A percentile compares a stretch with the other conserved stretches of the same genome.
Conservation (phyloP, 352 stramenopile genomes). For the Saprolegnia diclina region DNA sequence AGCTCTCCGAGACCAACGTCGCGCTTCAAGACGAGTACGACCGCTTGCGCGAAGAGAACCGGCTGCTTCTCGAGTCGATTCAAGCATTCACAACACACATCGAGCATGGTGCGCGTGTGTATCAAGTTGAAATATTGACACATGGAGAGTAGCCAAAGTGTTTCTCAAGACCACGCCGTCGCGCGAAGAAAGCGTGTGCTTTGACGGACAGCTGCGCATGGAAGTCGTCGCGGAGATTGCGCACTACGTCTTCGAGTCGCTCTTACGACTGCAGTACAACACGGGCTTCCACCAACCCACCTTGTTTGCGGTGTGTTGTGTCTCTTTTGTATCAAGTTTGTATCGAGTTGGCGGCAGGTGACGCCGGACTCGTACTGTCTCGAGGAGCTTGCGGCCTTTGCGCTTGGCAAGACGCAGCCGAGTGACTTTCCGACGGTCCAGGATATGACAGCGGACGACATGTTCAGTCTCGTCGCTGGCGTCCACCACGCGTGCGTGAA, state of each 20-base stretch:
- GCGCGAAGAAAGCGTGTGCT: conserved; percentile 49
- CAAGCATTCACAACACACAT: conserved; percentile 51
- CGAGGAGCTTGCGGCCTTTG: conserved; percentile 29
- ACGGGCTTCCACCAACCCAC: conserved; percentile 52
- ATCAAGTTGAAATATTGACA: conserved; percentile 41
- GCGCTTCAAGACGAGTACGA: conserved; percentile 32
- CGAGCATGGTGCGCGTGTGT: conserved; percentile 48
- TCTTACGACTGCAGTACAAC: conserved; percentile 54
- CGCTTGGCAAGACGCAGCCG: conserved; percentile 21
- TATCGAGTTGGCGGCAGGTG: conserved; percentile 10
- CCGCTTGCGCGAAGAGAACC: conserved; percentile 50
- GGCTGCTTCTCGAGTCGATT: conserved; percentile 39
- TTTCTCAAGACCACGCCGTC: conserved; percentile 39
- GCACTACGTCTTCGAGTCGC: conserved; percentile 56
- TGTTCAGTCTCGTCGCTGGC: background rate
- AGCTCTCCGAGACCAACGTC: conserved; percentile 9
- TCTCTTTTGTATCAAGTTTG: conserved; percentile 21
- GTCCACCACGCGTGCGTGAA: background rate
- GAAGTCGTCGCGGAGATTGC: conserved; percentile 59
- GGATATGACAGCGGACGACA: background rate
- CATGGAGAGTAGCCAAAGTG: conserved; percentile 32
- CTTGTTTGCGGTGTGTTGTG: background rate
- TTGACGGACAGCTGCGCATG: conserved; percentile 56
- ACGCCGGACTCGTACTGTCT: conserved; percentile 11
- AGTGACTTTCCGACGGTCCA: background rate